Base-by-base conservation (phyloP, 306 rosid genomes). In the Quercus glauca region DNA sequence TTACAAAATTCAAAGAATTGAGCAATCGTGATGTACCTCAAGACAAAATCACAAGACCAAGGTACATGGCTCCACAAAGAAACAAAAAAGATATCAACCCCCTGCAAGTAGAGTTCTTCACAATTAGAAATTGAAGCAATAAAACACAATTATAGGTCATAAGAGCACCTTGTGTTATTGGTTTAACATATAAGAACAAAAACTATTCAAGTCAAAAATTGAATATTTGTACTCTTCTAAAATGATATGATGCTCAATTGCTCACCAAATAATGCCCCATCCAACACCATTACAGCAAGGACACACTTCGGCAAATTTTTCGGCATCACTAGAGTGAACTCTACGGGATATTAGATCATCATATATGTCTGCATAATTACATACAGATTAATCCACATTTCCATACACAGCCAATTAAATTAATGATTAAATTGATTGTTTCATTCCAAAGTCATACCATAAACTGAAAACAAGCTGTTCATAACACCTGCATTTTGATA, bases 211-310 rank as follows among this genome's bases (percentile, higher is more conserved):
- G 19, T 49, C 37, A 17, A 6, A 33, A 52, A 70, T 55, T 58
- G 29, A 56, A 68, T 1, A 68, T 26, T 23, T 31, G 19, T 41
- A 43, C 37, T 55, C 55, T 74, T 79, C 35, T 15, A 25, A 49
- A 63, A 57, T 69, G 49, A 78, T 58, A 71, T 8, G 70, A 65
- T 68, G 26, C 72, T 19, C 20, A 35, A n/a, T 33, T 69, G 59
- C 90, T 83, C 77, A 88, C 92, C 94, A 90, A 58, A 90, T 87
- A 75, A 90, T 76, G 33, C 94, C 94, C 94, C 94, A 90, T 76
- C 92, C 94, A 70, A 83, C 82, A 73, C 94, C 94, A 65, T 80
- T 85, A 74, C 94, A 90, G 78, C 92, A 90, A 49, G 92, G 94
- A 75, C 94, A 90, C 45, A 83, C 92, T 85, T 88, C 91, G 0